These are phyloP conservation scores for Trichophyton benhamiae DNA, from an alignment of 2,329 filamentous ascomycete genomes.

Conservation along the genomic window DNA sequence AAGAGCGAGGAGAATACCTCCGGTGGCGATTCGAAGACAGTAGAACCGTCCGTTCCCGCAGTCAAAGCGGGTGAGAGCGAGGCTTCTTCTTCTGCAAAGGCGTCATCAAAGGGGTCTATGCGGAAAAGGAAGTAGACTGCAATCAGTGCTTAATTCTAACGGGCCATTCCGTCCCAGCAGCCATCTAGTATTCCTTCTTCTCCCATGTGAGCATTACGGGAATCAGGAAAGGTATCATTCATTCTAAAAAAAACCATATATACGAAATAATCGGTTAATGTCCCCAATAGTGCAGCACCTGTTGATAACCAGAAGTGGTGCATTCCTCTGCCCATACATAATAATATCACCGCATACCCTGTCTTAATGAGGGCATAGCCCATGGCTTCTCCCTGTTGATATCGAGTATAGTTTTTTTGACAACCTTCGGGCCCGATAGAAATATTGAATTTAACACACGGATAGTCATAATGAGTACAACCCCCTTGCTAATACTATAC, in stretches of 20 bases:
- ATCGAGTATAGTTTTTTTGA: neutral
- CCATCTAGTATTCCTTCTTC: neutral
- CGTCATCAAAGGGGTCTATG: slow-evolving; percentile 7
- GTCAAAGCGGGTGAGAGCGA: neutral
- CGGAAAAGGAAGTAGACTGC: slow-evolving; percentile 12
- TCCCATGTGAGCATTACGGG: neutral
- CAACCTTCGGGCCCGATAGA: neutral
- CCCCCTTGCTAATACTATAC: neutral
- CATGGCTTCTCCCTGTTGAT: neutral
- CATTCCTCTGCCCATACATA: neutral
- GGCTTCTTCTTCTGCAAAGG: slow-evolving; percentile 2
- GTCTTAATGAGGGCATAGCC: neutral
- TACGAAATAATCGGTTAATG: neutral
- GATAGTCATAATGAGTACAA: neutral
- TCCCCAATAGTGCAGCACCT: neutral
- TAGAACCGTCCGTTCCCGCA: slow-evolving; percentile 9
- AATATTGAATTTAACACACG: neutral
- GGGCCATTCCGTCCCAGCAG: neutral
- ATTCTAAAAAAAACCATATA: neutral
- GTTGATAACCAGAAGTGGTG: neutral
- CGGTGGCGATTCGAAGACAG: slow-evolving; percentile 7
- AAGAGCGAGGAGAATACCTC: slow-evolving; percentile 8
- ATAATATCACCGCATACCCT: neutral
- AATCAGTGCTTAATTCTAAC: neutral
- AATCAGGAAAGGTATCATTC: neutral